These are phyloP conservation scores for Solanum pimpinellifolium DNA, from an alignment of 257 asterid genomes.

Conservation along the genomic window DNA sequence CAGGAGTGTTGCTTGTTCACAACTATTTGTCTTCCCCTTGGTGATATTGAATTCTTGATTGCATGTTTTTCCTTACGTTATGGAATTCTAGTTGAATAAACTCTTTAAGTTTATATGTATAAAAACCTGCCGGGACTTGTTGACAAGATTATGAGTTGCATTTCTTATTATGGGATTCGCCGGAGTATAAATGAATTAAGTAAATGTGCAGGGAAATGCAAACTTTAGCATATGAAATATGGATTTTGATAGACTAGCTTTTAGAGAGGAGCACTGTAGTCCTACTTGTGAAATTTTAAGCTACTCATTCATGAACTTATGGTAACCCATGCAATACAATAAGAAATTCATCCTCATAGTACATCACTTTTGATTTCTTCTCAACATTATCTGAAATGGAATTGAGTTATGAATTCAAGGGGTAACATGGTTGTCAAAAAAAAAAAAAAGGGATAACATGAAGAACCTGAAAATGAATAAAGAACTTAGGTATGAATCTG, in stretches of 20 bases:
- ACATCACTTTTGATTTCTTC: not conserved
- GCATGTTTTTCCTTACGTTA: not conserved
- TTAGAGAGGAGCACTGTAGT: not conserved
- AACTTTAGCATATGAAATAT: not conserved
- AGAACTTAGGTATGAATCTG: not conserved
- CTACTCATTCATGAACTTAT: not conserved
- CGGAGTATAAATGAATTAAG: not conserved
- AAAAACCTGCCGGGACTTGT: not conserved
- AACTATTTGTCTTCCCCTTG: not conserved
- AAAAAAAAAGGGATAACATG: not conserved
- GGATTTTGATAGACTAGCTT: not conserved
- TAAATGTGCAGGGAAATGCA: not conserved
- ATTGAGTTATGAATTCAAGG: not conserved
- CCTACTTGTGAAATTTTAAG: not conserved
- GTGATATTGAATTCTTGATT: not conserved
- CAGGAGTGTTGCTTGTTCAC: not conserved
- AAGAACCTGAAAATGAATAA: not conserved
- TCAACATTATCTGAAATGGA: not conserved
- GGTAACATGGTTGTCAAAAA: not conserved
- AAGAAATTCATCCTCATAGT: not conserved
- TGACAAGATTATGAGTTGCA: not conserved
- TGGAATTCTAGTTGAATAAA: not conserved
- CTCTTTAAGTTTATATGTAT: not conserved
- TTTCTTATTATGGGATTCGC: not conserved
- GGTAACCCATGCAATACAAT: not conserved